Conservation (phyloP, 2,329 filamentous ascomycete species). For the Penicillium sp. region DNA sequence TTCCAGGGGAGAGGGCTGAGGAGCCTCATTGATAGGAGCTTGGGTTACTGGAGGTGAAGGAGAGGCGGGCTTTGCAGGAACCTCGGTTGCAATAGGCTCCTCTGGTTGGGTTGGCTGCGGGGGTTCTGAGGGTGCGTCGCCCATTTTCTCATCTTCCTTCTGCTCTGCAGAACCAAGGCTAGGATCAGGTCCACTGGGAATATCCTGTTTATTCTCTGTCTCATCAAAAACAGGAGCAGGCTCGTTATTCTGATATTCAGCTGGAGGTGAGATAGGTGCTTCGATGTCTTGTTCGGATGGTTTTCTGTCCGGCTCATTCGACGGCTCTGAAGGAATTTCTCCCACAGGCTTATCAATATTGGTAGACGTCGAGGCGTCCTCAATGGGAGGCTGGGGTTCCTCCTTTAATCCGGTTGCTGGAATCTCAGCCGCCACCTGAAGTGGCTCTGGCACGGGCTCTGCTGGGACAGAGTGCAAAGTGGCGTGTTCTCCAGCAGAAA, state of each 20-base stretch:
- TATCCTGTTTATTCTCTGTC: background rate
- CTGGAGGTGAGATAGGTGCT: background rate
- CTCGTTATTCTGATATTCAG: background rate
- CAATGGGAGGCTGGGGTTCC: background rate
- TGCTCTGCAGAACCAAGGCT: background rate
- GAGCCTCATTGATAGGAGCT: background rate
- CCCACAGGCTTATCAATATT: background rate
- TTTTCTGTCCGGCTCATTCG: background rate
- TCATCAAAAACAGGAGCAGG: background rate
- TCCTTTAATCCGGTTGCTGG: background rate
- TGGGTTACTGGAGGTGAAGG: background rate
- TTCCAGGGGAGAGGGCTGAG: background rate
- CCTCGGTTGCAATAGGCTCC: background rate
- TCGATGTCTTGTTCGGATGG: background rate
- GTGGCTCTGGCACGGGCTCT: background rate
- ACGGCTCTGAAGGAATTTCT: background rate
- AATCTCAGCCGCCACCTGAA: background rate
- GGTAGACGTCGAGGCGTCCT: background rate
- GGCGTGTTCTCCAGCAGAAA: background rate
- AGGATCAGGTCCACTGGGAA: background rate
- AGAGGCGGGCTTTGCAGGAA: background rate
- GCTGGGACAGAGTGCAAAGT: background rate
- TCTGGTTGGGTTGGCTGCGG: background rate
- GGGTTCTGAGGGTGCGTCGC: constrained; percentile 2
- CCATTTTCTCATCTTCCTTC: constrained; percentile 11